Conservation (phyloP, 2,329 filamentous ascomycete species). For the Xylariaceae sp. region DNA sequence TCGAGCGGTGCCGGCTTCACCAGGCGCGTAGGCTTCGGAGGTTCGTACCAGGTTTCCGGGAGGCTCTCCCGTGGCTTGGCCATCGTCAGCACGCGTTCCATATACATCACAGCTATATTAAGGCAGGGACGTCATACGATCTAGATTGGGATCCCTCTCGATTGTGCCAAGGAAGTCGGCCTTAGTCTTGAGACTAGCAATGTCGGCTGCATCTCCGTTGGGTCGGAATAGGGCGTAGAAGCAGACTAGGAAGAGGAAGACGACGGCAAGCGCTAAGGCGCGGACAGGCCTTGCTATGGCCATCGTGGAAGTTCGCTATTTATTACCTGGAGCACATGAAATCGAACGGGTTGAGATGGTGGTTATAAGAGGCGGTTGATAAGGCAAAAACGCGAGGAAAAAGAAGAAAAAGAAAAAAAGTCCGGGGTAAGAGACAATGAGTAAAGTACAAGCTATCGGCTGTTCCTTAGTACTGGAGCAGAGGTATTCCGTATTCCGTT, state of each 20-base stretch:
- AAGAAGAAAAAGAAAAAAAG: neutral
- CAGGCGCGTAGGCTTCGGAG: conserved; percentile 70
- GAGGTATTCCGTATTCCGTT: too few relatives aligned
- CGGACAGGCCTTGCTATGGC: conserved; percentile 80
- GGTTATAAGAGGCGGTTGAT: neutral
- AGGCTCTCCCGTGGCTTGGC: conserved; percentile 74
- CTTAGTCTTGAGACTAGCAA: conserved; percentile 35
- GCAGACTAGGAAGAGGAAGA: conserved; percentile 72
- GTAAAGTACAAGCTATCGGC: neutral
- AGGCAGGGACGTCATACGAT: conserved; percentile 55
- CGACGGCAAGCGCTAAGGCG: conserved; percentile 65
- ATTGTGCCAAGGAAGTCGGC: conserved; percentile 37
- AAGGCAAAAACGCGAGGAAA: conserved; percentile 2
- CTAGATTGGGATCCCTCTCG: conserved; percentile 76
- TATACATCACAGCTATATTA: neutral
- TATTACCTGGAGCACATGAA: conserved; percentile 28
- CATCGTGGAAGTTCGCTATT: conserved; percentile 49
- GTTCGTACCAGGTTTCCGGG: conserved; percentile 68
- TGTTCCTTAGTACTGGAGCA: too few relatives aligned
- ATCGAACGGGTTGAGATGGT: conserved; percentile 9
- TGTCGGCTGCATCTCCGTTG: conserved; percentile 23
- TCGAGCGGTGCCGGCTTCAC: conserved; percentile 69
- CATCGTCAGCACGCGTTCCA: conserved; percentile 7
- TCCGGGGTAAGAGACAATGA: neutral
- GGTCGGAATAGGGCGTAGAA: conserved; percentile 68